Conservation (phyloP, 2,329 filamentous ascomycete genomes). For the Didymella sp. region DNA sequence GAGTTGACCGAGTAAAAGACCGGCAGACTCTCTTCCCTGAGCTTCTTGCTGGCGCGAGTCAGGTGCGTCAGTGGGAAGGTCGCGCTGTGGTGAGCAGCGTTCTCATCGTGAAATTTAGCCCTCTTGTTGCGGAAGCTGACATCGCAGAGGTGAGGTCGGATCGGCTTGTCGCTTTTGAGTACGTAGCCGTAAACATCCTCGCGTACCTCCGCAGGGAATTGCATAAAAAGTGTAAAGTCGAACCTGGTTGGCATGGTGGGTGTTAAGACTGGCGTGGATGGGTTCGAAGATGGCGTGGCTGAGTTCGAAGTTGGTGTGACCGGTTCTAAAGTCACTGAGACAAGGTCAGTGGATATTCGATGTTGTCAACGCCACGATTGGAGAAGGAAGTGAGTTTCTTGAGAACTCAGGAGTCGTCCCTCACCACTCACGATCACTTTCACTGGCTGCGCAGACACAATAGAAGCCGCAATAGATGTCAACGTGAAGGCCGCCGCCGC, state of each 20-base stretch:
- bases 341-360: no score
- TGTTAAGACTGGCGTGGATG: not conserved
- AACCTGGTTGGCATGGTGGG: not conserved
- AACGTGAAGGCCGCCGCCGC: no score
- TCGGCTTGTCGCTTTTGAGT: not conserved
- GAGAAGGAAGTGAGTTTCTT: no score
- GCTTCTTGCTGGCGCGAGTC: not conserved
- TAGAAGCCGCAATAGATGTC: no score
- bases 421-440: no score
- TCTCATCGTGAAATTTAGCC: slow-evolving; percentile 7
- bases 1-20: slow-evolving; percentile 5
- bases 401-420: no score
- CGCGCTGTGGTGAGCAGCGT: not conserved
- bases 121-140: no score
- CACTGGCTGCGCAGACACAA: no score
- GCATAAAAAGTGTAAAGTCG: not conserved
- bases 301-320: no score
- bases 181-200: not conserved
- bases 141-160: slow-evolving; percentile 9
- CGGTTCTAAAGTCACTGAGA: no score
- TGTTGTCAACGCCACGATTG: no score
- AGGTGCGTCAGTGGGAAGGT: not conserved
- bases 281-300: not conserved
- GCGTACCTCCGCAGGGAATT: not conserved
- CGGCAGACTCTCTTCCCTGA: not conserved